Evolutionary conservation across 306 rosid species (phyloP).

Genomic region (Crotalaria pallida): DNA sequence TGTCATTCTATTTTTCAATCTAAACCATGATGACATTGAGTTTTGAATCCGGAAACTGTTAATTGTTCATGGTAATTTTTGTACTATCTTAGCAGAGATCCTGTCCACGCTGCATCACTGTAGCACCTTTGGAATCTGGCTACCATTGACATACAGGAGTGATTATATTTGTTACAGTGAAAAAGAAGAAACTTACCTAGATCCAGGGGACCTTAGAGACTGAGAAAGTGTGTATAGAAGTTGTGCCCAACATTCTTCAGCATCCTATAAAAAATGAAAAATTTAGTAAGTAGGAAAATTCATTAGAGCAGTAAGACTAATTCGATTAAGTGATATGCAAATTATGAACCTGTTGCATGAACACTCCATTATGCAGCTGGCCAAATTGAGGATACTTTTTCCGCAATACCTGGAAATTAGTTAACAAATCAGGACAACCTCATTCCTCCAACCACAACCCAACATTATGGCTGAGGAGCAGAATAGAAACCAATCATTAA

Average conservation of each 20-base stretch:
- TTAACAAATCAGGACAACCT: conserved; percentile 13
- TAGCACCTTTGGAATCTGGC: neutral
- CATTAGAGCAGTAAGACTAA: neutral
- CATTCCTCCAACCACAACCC: neutral
- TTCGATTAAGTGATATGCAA: conserved; percentile 16
- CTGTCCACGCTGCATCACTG: neutral
- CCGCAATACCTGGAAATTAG: conserved; percentile 66
- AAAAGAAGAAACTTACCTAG: conserved; percentile 52
- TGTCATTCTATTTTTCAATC: neutral
- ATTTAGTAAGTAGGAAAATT: conserved; percentile 2
- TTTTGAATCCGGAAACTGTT: neutral
- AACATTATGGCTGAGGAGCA: neutral
- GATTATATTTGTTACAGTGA: conserved; percentile 1
- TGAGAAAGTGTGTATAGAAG: conserved; percentile 92
- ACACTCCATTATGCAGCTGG: conserved; percentile 81
- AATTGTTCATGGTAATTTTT: neutral
- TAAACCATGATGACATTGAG: neutral
- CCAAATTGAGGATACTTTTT: conserved; percentile 97
- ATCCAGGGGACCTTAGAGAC: conserved; percentile 67
- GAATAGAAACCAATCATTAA: neutral
- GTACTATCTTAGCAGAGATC: neutral
- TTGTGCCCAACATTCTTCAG: conserved; percentile 99
- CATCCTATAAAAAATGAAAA: conserved; percentile 59
- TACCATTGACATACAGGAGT: neutral
- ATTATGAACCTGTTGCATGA: conserved; percentile 88